Conservation (phyloP, 208 protist species). For the Porcisia hertigi region DNA sequence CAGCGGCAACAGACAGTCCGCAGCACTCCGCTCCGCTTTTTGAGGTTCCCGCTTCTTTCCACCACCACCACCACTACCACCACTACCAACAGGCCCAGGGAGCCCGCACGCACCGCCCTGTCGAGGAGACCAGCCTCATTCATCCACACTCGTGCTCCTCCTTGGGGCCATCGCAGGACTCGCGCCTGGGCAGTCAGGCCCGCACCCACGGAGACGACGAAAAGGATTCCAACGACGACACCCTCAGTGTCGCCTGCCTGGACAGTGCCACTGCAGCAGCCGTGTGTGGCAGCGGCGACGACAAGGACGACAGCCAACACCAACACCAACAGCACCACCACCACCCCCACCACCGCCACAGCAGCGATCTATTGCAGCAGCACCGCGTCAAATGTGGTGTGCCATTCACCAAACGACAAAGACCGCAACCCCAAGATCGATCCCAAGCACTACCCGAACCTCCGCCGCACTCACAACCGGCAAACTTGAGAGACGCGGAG, state of each 20-base stretch:
- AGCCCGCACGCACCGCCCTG: slow-evolving; percentile 7
- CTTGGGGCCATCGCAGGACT: slow-evolving; percentile 16
- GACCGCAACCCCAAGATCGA: not conserved
- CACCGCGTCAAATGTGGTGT: not conserved
- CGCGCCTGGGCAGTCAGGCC: slow-evolving; percentile 19
- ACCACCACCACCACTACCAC: slow-evolving; percentile 17
- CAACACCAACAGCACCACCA: not conserved
- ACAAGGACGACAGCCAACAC: not conserved
- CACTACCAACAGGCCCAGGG: slow-evolving; percentile 15
- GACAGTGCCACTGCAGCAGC: not conserved
- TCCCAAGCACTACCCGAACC: not conserved
- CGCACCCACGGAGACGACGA: slow-evolving; percentile 17
- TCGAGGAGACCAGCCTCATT: slow-evolving; percentile 9
- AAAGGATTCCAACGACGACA: not conserved
- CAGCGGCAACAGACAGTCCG: slow-evolving; percentile 22
- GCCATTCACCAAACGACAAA: slow-evolving; percentile 20
- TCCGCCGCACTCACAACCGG: not conserved
- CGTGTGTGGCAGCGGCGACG: not conserved
- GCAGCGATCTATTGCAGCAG: slow-evolving; percentile 4
- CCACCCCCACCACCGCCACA: slow-evolving; percentile 7
- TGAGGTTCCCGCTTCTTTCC: slow-evolving; percentile 18
- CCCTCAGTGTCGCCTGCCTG: not conserved
- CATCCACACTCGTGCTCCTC: not conserved
- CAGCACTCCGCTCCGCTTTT: slow-evolving; percentile 26
- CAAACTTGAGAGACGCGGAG: not conserved